Evolutionary conservation across 768 basidiomycete species (phyloP).

Genomic region (Amanita pseudoporphyria): DNA sequence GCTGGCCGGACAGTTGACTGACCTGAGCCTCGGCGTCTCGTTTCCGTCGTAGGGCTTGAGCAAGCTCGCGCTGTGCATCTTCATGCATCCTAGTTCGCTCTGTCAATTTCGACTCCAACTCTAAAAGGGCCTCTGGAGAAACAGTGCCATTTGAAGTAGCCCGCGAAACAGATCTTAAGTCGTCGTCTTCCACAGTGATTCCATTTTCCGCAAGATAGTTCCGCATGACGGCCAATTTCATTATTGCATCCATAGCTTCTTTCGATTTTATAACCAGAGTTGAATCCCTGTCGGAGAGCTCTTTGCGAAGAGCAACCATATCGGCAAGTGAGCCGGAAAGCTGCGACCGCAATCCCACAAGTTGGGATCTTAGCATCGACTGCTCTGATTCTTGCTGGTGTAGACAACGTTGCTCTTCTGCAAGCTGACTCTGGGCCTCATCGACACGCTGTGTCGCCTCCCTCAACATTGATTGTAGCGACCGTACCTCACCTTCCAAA

Average conservation of each 20-base stretch:
- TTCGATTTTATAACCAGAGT: constrained; percentile 54
- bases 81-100: constrained; percentile 69
- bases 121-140: constrained; percentile 41
- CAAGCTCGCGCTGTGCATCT: constrained; percentile 66
- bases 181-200: constrained; percentile 67
- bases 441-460: constrained; percentile 68
- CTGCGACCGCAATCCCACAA: constrained; percentile 65
- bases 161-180: constrained; percentile 36
- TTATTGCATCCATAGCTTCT: constrained; percentile 56
- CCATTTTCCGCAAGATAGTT: constrained; percentile 87
- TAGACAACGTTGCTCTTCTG: constrained; percentile 55
- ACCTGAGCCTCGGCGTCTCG: constrained; percentile 70
- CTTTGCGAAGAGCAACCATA: constrained; percentile 58
- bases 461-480: constrained; percentile 71
- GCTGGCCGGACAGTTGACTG: constrained; percentile 49
- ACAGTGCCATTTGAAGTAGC: constrained; percentile 20
- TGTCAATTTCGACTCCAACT: constrained; percentile 70
- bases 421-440: constrained; percentile 53
- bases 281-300: constrained; percentile 55
- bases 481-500: constrained; percentile 67
- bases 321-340: constrained; percentile 62
- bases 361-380: constrained; percentile 58
- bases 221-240: constrained; percentile 73
- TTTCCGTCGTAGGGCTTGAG: constrained; percentile 52
- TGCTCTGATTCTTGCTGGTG: constrained; percentile 60